A percentile compares a stretch with the other conserved stretches of the same genome.
These are phyloP conservation scores for Ramularia endophylla DNA, from an alignment of 2,329 filamentous ascomycete species.

Conservation along the genomic window DNA sequence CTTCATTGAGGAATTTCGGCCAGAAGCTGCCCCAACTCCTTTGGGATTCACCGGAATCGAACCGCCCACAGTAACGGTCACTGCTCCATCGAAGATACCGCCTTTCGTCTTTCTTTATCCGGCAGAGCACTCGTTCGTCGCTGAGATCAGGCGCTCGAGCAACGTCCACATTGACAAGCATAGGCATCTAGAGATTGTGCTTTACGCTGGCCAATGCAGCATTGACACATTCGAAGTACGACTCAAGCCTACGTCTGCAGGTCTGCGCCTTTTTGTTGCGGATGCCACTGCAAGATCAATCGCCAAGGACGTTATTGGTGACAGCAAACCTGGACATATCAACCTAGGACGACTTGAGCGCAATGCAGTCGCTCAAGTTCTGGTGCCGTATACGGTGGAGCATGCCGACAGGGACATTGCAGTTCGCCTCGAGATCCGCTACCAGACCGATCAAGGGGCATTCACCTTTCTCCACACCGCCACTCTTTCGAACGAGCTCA, in stretches of 20 bases:
- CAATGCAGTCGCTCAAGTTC: constrained; percentile 50
- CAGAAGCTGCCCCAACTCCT: constrained; percentile 41
- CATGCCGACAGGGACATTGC: constrained; percentile 65
- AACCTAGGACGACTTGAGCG: constrained; percentile 21
- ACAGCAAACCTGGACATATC: constrained; percentile 17
- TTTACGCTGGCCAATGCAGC: constrained; percentile 70
- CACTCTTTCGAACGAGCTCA: constrained; percentile 66
- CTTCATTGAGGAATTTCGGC: constrained; percentile 54
- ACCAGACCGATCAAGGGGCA: constrained; percentile 20
- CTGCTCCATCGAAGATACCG: constrained; percentile 16
- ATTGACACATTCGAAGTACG: constrained; percentile 45
- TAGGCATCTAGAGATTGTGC: constrained; percentile 67
- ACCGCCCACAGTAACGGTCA: constrained; percentile 16
- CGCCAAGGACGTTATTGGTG: constrained; percentile 2
- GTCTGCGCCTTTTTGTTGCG: constrained; percentile 51
- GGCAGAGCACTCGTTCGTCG: constrained; percentile 60
- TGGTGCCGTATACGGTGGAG: constrained; percentile 78
- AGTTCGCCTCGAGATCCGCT: constrained; percentile 55
- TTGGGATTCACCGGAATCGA: constrained; percentile 43
- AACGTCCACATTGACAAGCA: constrained; percentile 73
- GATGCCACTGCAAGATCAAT: constrained; percentile 35
- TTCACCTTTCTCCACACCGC: constrained; percentile 52
- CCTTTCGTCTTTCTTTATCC: constrained; percentile 66
- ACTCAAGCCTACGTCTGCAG: constrained; percentile 55
- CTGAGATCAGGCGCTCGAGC: constrained; percentile 60